phyloP scores from a whole-genome alignment of 2,329 filamentous ascomycete genomes.

The Colletotrichum magnum region DNA sequence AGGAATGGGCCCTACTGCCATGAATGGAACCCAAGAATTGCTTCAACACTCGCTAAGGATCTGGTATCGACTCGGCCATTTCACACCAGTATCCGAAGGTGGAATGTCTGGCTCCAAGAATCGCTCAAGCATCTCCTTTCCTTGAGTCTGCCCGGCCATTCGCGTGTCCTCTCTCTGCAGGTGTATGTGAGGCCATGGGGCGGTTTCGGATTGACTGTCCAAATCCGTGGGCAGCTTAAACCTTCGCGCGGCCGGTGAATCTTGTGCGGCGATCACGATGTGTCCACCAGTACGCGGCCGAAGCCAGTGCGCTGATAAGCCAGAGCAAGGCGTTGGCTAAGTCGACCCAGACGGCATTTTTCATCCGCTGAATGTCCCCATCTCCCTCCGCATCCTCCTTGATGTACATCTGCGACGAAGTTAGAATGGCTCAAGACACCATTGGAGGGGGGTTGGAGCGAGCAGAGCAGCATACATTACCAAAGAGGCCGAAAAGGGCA shows the following conservation, averaged over 20 bases:
- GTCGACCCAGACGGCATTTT: constrained; percentile 88
- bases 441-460: background rate
- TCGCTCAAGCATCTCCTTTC: no score
- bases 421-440: background rate
- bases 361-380: constrained; percentile 79
- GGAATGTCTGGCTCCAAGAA: no score
- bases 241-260: constrained; percentile 72
- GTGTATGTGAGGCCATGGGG: no score
- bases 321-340: constrained; percentile 82
- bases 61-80: no score
- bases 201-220: no score
- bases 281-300: constrained; percentile 71
- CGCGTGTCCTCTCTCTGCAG: no score
- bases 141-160: no score
- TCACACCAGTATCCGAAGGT: no score
- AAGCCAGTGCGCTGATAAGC: constrained; percentile 73
- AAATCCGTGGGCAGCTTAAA: constrained; percentile 49
- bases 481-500: constrained; percentile 87
- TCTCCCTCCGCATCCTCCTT: constrained; percentile 75
- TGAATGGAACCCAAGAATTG: no score
- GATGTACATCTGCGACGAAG: constrained; percentile 74
- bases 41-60: no score
- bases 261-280: constrained; percentile 65
- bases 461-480: constrained; percentile 60
- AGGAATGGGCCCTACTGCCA: no score